Base-by-base conservation (phyloP, 352 stramenopile genomes). In the Globisporangium takayamanum region DNA sequence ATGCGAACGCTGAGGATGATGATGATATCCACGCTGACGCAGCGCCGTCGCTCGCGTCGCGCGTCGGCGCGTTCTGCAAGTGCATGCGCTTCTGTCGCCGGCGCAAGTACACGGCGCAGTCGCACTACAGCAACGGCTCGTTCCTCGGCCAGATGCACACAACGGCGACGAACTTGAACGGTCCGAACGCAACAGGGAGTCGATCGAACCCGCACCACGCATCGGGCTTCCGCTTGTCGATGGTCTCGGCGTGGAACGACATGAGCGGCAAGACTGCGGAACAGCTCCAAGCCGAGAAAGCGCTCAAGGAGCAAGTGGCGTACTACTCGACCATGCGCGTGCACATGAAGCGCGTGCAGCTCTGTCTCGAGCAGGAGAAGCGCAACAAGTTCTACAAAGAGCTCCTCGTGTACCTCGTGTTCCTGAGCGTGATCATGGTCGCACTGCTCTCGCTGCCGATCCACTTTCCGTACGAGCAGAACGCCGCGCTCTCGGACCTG, bases 311-410 rank as follows among this genome's bases (percentile, higher is more conserved):
- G 49, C 69, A 89, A 55, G 78, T 89, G 44, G 72, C 73, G 18
- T 63, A 82, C 58, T 90, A 87, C 68, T 89, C 80, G 53, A 90
- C 66, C n/a, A 89, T 89, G 80, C 76, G 82, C 39, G 78, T 92
- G 52, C 77, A 92, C 69, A 90, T 92, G 80, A 92, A 89, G 62
- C 78, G 80, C 59, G 82, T 90, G 68, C 82, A 90, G 60, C 64
- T 89, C 41, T 87, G 77, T 55, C 69, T 90, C 26, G 80, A 92
- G 62, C 79, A 90, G 55, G 82, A 89, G 63, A 55, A 55, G 15
- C 50, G 50, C 50, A 55, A 55, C 50, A 42, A 44, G 50, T 55
- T 55, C 30, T 92, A 92, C 74, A 76, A 80, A 58, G 82, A 92
- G 42, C 64, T 92, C 18, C 58, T 92, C 15, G 68, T 89, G 12